phyloP scores from a whole-genome alignment of 2,329 filamentous ascomycete genomes.

The Exophiala aquamarina region DNA sequence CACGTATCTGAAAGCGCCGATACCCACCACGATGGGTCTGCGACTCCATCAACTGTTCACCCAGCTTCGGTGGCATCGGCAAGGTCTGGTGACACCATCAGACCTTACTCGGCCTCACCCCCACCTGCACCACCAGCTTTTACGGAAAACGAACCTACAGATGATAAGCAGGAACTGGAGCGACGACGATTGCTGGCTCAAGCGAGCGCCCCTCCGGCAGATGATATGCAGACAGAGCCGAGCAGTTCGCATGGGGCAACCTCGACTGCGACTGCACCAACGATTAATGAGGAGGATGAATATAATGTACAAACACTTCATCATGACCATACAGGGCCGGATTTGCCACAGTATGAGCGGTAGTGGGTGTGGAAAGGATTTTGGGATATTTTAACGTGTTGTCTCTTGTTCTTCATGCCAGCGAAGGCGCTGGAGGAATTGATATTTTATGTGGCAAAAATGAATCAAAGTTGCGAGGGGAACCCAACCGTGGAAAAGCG shows the following conservation, averaged over 20 bases:
- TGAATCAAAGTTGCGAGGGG: no score
- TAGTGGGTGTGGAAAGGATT: conserved; percentile 25
- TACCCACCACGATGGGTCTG: conserved; percentile 34
- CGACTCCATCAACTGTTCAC: conserved; percentile 23
- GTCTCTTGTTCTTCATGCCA: conserved; percentile 10
- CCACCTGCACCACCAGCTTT: conserved; percentile 29
- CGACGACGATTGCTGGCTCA: conserved; percentile 62
- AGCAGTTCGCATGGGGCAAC: conserved; percentile 16
- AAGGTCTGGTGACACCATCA: conserved; percentile 33
- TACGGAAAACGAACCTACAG: conserved; percentile 46
- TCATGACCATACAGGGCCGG: conserved; percentile 38
- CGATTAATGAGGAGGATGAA: conserved; percentile 57
- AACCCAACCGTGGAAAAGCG: no score
- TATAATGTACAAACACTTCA: conserved; percentile 42
- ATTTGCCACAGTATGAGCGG: conserved; percentile 46
- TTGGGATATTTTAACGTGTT: not conserved
- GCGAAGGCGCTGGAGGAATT: conserved; percentile 16
- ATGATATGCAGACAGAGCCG: conserved; percentile 24
- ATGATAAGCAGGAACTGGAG: conserved; percentile 81
- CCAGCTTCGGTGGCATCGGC: conserved; percentile 27
- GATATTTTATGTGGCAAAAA: no score
- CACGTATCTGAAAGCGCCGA: conserved; percentile 34
- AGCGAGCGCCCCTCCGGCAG: conserved; percentile 59
- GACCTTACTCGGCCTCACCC: conserved; percentile 23
- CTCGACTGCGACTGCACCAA: conserved; percentile 52